Evolutionary conservation across 2,329 filamentous ascomycete species (phyloP), one percentile per base, ranked within the genome.

Genomic region (Xylariaceae sp.): DNA sequence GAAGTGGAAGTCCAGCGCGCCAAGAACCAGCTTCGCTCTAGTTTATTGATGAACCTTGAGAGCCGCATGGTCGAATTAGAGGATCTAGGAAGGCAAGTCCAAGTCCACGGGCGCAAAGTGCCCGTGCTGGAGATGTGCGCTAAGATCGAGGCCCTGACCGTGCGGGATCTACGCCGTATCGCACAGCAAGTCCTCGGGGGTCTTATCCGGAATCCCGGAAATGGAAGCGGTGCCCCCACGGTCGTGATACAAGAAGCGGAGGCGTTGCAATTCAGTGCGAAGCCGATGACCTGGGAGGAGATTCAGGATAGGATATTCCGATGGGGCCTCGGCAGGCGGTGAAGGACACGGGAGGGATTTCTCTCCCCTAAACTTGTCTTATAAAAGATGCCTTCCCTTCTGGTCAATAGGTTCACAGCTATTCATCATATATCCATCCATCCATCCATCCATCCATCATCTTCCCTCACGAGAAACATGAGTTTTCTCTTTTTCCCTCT

Each of bases 51-150:
- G 94, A 99, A 99, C 73, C 83, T 99, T 31, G 94, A 99, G 75
- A 91, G 85, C 63, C 82, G 94, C 57, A 96, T 99, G 91, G 91
- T 99, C 7, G 94, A 97, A 75, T 81, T 99, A 5, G 94, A 99
- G 73, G 94, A 99, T 70, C 80, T 99, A 0, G 94, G 94, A 27
- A 78, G 94, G 59, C 92, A 96, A 71, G 90, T 99, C 8, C 94
- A 97, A 76, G 89, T 96, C n/a, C 91, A 97, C 69, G 94, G 92
- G 27, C 83, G 84, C 62, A 96, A 96, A 75, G 83, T 97, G 5
- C 88, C 92, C 1, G 91, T 96, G 6, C 83, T 84, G 62, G 91
- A 97, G 69, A 97, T 99, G 92, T 96, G 92, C 68, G 76, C 76
- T 49, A 84, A 85, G 68, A 99, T 99, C 62, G 89, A 96, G 67